A percentile compares a stretch with the other conserved stretches of the same genome.
Conservation (phyloP, 805 yeast species). For the Nakazawaea peltata region DNA sequence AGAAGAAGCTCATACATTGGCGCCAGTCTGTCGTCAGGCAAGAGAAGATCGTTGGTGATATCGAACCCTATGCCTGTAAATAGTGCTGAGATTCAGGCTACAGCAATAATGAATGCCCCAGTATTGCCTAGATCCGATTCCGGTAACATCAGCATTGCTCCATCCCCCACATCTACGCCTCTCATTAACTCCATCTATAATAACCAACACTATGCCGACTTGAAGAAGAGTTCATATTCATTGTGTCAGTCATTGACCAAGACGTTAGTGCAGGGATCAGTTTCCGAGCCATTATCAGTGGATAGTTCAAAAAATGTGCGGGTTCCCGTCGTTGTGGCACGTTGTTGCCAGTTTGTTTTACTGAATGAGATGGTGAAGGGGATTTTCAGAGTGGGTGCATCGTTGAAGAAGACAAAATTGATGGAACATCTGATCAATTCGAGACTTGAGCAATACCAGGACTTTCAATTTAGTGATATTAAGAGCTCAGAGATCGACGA, state of each 20-base stretch:
- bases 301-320: slow-evolving; percentile 4
- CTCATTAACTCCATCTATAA: slow-evolving; percentile 3
- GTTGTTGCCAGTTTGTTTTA: slow-evolving; percentile 22
- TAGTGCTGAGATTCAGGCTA: too few species aligned
- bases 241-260: slow-evolving; percentile 3
- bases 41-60: too few species aligned
- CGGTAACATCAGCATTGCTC: too few species aligned
- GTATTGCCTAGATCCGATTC: too few species aligned
- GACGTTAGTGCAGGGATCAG: slow-evolving; percentile 1
- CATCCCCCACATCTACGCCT: too few species aligned
- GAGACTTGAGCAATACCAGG: slow-evolving; percentile 1
- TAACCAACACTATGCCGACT: slow-evolving; percentile 1
- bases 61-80: too few species aligned
- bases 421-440: slow-evolving; percentile 19
- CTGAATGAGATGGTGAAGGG: slow-evolving; percentile 22
- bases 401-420: slow-evolving; percentile 22
- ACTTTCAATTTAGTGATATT: slow-evolving; percentile 12
- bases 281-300: not conserved
- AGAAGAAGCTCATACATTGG: too few species aligned
- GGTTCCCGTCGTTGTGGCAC: slow-evolving; percentile 23
- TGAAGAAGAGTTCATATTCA: slow-evolving; percentile 3
- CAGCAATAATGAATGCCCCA: too few species aligned
- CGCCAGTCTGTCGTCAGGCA: too few species aligned
- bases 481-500: slow-evolving; percentile 12
- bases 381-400: slow-evolving; percentile 28